Percentiles rank a stretch among this genome's conserved stretches.
phyloP scores from a whole-genome alignment of 805 yeast species.

The Kodamaea nitidulidarum region DNA sequence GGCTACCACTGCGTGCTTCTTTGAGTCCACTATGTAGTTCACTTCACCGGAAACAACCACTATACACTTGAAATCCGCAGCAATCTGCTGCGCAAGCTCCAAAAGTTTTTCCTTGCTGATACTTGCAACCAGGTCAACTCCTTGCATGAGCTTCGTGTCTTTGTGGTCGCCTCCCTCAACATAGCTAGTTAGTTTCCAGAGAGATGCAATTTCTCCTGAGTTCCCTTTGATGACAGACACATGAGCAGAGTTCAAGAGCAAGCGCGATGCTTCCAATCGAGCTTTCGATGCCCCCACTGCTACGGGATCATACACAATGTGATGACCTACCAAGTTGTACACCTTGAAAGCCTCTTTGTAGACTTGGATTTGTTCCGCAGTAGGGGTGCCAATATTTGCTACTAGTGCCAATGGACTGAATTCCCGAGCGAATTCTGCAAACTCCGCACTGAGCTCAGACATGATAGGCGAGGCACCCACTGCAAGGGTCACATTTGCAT shows the following conservation, averaged over 20 bases:
- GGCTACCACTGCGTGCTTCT: conserved; percentile 24
- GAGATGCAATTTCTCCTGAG: conserved; percentile 75
- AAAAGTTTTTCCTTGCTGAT: conserved; percentile 23
- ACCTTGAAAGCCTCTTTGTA: conserved; percentile 50
- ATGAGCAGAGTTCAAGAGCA: conserved; percentile 53
- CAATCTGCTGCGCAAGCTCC: conserved; percentile 45
- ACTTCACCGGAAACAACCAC: conserved; percentile 67
- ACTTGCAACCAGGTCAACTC: conserved; percentile 56
- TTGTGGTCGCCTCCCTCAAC: conserved; percentile 2
- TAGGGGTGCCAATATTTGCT: conserved; percentile 74
- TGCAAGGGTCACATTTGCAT: conserved; percentile 83
- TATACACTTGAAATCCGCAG: conserved; percentile 48
- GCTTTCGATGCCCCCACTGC: conserved; percentile 79
- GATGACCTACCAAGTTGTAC: conserved; percentile 54
- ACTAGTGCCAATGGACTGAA: conserved; percentile 55
- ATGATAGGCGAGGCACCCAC: conserved; percentile 84
- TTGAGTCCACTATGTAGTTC: conserved; percentile 25
- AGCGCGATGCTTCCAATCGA: conserved; percentile 46
- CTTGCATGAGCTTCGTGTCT: conserved; percentile 57
- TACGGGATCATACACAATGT: conserved; percentile 86
- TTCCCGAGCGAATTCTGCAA: conserved; percentile 52
- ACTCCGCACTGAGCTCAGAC: conserved; percentile 73
- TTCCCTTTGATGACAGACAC: conserved; percentile 78
- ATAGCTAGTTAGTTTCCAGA: conserved; percentile 32
- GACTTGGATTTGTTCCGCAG: conserved; percentile 37